phyloP scores from a whole-genome alignment of 2,329 filamentous ascomycete species.

The Trichoderma lentiforme region DNA sequence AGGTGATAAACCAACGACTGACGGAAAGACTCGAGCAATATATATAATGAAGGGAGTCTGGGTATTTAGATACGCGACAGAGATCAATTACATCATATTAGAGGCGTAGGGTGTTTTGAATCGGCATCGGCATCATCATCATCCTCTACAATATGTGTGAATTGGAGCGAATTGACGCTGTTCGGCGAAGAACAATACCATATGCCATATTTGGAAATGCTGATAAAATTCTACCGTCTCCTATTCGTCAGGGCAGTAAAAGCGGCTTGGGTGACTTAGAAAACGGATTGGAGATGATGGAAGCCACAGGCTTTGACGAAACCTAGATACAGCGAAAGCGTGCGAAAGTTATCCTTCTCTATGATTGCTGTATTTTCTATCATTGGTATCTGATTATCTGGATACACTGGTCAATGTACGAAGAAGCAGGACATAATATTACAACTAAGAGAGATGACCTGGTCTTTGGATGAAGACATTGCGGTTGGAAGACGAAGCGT shows the following conservation, averaged over 20 bases:
- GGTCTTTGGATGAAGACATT: rapidly evolving
- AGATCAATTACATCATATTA: neutral
- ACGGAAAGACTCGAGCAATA: neutral
- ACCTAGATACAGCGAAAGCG: neutral
- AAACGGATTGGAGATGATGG: neutral
- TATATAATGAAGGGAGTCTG: neutral
- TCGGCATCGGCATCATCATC: neutral
- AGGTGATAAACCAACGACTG: neutral
- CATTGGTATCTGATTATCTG: neutral
- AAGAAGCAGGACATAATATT: neutral
- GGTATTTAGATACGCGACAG: neutral
- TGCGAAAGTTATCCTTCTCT: neutral
- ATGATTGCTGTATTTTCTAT: neutral
- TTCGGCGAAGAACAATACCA: neutral
- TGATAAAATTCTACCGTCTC: neutral
- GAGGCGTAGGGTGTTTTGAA: neutral
- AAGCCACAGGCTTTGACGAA: neutral
- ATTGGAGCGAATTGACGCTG: rapidly evolving
- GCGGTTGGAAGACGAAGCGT: neutral
- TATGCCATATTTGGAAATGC: neutral
- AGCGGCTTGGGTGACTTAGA: neutral
- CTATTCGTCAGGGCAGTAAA: neutral
- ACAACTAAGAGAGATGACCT: neutral
- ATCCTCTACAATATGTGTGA: neutral
- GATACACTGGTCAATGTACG: neutral